Base-by-base conservation (phyloP, 495 filamentous ascomycete species). In the Amphirosellinia nigrospora region DNA sequence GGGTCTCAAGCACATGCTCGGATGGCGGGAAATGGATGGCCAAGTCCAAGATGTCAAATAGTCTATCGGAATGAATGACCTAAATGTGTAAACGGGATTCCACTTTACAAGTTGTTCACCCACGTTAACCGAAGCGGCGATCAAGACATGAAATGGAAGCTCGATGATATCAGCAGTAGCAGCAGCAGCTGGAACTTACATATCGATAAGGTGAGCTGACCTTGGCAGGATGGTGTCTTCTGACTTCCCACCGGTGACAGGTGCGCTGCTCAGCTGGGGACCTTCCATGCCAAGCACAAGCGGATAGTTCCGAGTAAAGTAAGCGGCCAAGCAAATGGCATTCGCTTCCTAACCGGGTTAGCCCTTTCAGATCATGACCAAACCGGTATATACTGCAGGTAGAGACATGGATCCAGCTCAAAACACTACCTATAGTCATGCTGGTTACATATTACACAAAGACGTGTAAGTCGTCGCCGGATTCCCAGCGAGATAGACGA, bases 81-180 rank as follows among this genome's bases (percentile, higher is more conserved):
- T n/a, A n/a, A n/a, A n/a, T n/a, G n/a, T n/a, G n/a, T n/a, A n/a
- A n/a, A n/a, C n/a, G n/a, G n/a, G n/a, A n/a, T n/a, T n/a, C n/a
- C n/a, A n/a, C n/a, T n/a, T n/a, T n/a, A n/a, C n/a, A n/a, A n/a
- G n/a, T n/a, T n/a, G n/a, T n/a, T 55, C 19, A 19, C 32, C 21
- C 26, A 32, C 30, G 52, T 16, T 23, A 23, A 11, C 3, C 4
- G 23, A 26, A 52, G 21, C 21, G 48, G 28, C 1, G 21, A 50
- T 50, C 21, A 50, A 50, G 46, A 50, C 46, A 8, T 9, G 46
- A 26, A 3, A 8, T 6, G 52, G 28, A 19, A 55, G 52, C 39
- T 23, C 62, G 45, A 52, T 63, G 60, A 65, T 52, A 50, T 65
- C 46, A 65, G 45, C 32, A 36, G 45, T 63, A 41, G 52, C 39